Conservation (phyloP, 768 basidiomycete species). For the Mycena polygramma region DNA sequence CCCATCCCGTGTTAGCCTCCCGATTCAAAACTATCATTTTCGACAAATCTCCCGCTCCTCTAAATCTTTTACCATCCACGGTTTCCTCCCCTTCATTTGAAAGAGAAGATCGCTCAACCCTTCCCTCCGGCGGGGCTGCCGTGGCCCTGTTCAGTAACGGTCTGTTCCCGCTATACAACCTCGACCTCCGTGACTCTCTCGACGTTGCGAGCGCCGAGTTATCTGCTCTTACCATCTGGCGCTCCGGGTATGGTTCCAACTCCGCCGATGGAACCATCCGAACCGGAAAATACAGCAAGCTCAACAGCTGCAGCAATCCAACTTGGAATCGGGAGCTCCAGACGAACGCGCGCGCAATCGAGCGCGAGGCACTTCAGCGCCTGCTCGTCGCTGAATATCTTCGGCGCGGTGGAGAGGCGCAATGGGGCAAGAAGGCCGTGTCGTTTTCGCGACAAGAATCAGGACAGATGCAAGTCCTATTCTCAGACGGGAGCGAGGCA, state of each 20-base stretch:
- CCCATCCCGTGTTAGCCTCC: conserved; percentile 1
- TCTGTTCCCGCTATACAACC: conserved; percentile 15
- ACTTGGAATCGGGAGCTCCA: conserved; percentile 5
- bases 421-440: conserved; percentile 7
- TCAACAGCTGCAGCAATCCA: conserved; percentile 8
- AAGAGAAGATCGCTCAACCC: not conserved
- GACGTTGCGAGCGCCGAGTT: conserved; percentile 12
- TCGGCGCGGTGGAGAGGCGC: conserved; percentile 8
- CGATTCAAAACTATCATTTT: conserved; percentile 13
- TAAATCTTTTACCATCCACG: not conserved
- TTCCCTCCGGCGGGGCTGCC: conserved; percentile 7
- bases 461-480: conserved; percentile 15
- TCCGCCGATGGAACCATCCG: not conserved
- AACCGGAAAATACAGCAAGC: not conserved
- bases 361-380: conserved; percentile 1
- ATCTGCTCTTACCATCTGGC: conserved; percentile 13
- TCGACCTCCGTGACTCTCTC: conserved; percentile 1
- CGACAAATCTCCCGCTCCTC: conserved; percentile 6
- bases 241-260: conserved; percentile 1
- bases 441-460: conserved; percentile 10
- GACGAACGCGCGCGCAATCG: conserved; percentile 7
- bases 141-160: conserved; percentile 14
- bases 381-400: conserved; percentile 14
- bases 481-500: not conserved
- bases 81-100: not conserved